Evolutionary conservation across 2,329 filamentous ascomycete genomes (phyloP), one percentile per base, ranked within the genome.

Genomic region (Monosporascus sp.): DNA sequence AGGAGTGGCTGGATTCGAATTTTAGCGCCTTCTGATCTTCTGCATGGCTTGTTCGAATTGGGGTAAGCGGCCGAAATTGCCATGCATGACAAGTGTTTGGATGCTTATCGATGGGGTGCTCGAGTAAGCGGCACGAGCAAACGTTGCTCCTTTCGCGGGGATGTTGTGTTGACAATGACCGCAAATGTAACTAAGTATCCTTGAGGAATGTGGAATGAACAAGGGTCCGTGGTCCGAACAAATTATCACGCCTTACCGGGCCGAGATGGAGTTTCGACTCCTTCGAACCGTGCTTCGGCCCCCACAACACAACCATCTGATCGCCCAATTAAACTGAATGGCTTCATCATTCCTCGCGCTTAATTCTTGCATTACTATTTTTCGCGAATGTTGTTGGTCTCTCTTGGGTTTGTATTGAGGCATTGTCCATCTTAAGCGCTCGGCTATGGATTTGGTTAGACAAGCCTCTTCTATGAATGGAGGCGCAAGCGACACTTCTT

Each of bases 181-280:
- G 7, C 9, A 43, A 19, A 19, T 2, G 19, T 43, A 43, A 20
- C 26, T 3, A 16, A 16, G 20, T 24, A 7, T 31, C 27, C 1
- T 31, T 27, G 9, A 16, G 20, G 43, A 24, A 45, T 26, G 43
- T 5, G 17, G 43, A 50, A 22, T 24, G 43, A 24, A 17, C 48
- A 50, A 9, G 22, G 27, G 48, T 22, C 54, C 37, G 27, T 57
- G 37, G 24, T 40, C 61, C 60, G 61, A 62, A 37, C 48, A 37
- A 53, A 37, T 40, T 41, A 48, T 49, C 49, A 20, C 55, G 47
- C 55, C 45, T 48, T 50, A 52, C 54, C 58, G 61, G 61, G 38
- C 61, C 59, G 61, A 63, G 54, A 14, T 38, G 44, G 44, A 59
- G 57, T 59, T 56, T 55, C 37, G 59, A 58, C 55, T 56, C 50